Evolutionary conservation across 495 filamentous ascomycete genomes (phyloP), one percentile per base, ranked within the genome.

Genomic region (Xylaria scruposa): DNA sequence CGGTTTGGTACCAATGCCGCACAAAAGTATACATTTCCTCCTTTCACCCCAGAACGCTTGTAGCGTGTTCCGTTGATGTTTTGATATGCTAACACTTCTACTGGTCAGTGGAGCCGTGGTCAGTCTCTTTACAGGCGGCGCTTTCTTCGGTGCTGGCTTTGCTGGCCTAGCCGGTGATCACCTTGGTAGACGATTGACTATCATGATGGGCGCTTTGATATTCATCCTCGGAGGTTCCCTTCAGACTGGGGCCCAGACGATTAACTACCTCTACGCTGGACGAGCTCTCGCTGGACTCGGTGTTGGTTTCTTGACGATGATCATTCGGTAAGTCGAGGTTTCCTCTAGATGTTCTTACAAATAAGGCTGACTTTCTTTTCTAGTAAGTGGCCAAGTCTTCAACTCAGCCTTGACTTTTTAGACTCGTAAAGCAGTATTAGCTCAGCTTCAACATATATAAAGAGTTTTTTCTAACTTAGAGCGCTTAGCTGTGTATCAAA

Each of bases 121-220:
- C 38, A 42, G 9, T 42, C 12, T 42, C 38, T 42, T 42, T 38
- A 38, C 36, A 38, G 36, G 36, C 62, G 84, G 90, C 44, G 86
- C 85, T 7, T 88, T 88, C 81, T 85, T 86, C 72, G 88, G 88
- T 38, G 85, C 87, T 56, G 82, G 79, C 63, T 78, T 85, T 42
- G 88, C 85, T 36, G 88, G 88, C 8, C 84, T 77, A 15, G 73
- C 77, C 7, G 77, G 79, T 42, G 86, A 88, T 68, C 73, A 19
- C 49, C 72, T 87, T 21, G 85, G 86, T 12, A 79, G 86, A 26
- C 79, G 82, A 63, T 77, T 74, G 33, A 85, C 83, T 8, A 85
- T 85, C 70, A 66, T 84, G 42, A 67, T 83, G 54, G 84, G 78
- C 2, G 77, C 76, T 36, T 21, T 79, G 6, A 75, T 85, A 26